phyloP scores from a whole-genome alignment of 345 rosid species.

The Clarkia xantiana region DNA sequence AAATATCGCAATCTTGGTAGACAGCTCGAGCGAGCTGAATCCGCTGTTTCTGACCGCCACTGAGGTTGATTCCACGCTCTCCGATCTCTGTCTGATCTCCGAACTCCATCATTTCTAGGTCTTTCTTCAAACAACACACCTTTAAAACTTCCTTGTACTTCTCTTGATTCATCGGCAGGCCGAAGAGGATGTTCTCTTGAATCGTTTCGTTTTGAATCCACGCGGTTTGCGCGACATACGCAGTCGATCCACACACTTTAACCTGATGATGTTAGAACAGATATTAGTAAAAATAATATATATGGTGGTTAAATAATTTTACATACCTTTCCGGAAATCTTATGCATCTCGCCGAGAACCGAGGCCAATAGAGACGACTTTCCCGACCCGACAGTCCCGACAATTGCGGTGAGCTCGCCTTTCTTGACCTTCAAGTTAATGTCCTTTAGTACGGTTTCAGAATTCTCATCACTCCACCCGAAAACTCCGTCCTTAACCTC shows the following conservation, averaged over 20 bases:
- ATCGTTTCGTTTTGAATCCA: conserved; percentile 93
- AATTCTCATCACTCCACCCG: conserved; percentile 69
- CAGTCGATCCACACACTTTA: conserved; percentile 63
- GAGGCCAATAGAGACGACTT: conserved; percentile 84
- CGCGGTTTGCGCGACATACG: conserved; percentile 89
- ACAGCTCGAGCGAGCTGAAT: conserved; percentile 90
- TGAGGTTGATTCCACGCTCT: conserved; percentile 91
- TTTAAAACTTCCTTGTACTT: conserved; percentile 51
- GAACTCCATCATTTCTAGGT: conserved; percentile 84
- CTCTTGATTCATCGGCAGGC: conserved; percentile 54
- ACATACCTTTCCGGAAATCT: conserved; percentile 56
- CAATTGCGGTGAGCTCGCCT: conserved; percentile 80
- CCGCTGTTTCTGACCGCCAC: conserved; percentile 97
- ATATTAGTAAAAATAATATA: background rate
- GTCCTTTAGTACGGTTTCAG: conserved; percentile 38
- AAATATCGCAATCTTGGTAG: conserved; percentile 77
- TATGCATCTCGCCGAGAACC: conserved; percentile 93
- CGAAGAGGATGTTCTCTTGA: conserved; percentile 74
- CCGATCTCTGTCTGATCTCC: conserved; percentile 96
- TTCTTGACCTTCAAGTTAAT: conserved; percentile 46
- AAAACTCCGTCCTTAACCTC: conserved; percentile 57
- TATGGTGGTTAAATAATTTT: no score
- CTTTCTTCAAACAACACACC: conserved; percentile 74
- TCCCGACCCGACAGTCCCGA: conserved; percentile 90
- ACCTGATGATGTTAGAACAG: conserved; percentile 23